phyloP scores from a whole-genome alignment of 768 basidiomycete genomes.

The Suillus luteus region DNA sequence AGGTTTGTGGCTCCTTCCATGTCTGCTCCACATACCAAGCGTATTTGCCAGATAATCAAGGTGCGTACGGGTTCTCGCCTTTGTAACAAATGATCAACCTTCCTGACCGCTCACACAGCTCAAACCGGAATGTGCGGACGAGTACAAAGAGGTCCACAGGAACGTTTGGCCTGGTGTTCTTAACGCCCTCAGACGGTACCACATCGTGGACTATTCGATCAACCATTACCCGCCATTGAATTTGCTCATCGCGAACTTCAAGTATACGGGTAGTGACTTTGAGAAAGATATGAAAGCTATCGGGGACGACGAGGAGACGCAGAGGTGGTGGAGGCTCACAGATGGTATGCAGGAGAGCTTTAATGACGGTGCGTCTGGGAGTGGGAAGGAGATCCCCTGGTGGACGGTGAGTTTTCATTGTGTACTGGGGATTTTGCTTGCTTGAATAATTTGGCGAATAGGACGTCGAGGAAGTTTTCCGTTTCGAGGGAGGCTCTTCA shows the following conservation, averaged over 20 bases:
- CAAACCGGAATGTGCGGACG: constrained; percentile 50
- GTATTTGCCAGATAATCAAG: constrained; percentile 74
- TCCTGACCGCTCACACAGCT: constrained; percentile 40
- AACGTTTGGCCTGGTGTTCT: constrained; percentile 73
- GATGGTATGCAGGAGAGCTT: constrained; percentile 81
- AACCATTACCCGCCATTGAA: constrained; percentile 61
- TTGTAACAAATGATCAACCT: not conserved
- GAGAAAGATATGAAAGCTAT: constrained; percentile 66
- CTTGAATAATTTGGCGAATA: constrained; percentile 20
- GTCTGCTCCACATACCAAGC: constrained; percentile 37
- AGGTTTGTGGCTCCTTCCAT: not conserved
- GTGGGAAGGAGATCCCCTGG: constrained; percentile 71
- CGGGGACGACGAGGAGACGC: constrained; percentile 66
- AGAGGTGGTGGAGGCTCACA: constrained; percentile 71
- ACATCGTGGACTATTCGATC: constrained; percentile 79
- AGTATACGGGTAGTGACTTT: constrained; percentile 68
- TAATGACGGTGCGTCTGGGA: constrained; percentile 67
- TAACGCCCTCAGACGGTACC: constrained; percentile 56
- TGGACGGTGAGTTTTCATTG: constrained; percentile 44
- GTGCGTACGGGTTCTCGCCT: constrained; percentile 33
- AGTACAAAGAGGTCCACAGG: constrained; percentile 61
- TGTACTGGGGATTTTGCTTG: not conserved
- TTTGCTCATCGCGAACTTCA: constrained; percentile 79
- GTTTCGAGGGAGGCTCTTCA: constrained; percentile 52
- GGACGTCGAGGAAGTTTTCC: constrained; percentile 68